These are phyloP conservation scores for Entomortierella beljakovae DNA, from an alignment of 192 early-diverging fungal species.

Conservation along the genomic window DNA sequence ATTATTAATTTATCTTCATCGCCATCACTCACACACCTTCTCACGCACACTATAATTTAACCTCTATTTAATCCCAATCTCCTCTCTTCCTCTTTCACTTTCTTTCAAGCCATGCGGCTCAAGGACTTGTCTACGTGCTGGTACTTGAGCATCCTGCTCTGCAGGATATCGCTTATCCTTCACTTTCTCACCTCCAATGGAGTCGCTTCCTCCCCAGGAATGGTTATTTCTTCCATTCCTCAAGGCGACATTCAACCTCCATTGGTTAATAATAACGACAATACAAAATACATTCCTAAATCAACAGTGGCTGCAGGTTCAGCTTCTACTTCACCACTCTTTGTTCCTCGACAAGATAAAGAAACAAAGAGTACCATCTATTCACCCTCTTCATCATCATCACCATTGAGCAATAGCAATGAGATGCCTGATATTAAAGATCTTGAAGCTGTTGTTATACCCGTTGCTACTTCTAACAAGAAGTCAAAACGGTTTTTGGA, in stretches of 20 bases:
- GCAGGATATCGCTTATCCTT: conserved; percentile 16
- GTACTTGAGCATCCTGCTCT: conserved; percentile 37
- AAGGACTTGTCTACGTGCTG: conserved; percentile 36
- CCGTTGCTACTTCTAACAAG: background rate
- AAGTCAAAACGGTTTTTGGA: conserved; percentile 8
- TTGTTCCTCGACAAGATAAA: background rate
- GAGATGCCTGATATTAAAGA: background rate
- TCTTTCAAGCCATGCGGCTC: conserved; percentile 30
- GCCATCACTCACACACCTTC: background rate
- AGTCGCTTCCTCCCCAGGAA: conserved; percentile 4
- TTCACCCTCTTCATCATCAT: background rate
- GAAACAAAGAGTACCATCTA: background rate
- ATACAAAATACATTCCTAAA: background rate
- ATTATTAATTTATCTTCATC: background rate
- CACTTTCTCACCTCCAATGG: conserved; percentile 4
- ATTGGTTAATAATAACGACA: background rate
- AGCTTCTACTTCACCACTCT: background rate
- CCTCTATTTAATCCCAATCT: background rate
- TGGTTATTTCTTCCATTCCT: conserved; percentile 12
- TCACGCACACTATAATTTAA: background rate
- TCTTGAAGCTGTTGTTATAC: background rate
- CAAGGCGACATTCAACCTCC: background rate
- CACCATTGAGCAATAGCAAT: background rate
- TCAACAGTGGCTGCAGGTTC: background rate
- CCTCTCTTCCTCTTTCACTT: background rate